phyloP scores from a whole-genome alignment of 148 eudicot genomes.

The Camellia granthamiana region DNA sequence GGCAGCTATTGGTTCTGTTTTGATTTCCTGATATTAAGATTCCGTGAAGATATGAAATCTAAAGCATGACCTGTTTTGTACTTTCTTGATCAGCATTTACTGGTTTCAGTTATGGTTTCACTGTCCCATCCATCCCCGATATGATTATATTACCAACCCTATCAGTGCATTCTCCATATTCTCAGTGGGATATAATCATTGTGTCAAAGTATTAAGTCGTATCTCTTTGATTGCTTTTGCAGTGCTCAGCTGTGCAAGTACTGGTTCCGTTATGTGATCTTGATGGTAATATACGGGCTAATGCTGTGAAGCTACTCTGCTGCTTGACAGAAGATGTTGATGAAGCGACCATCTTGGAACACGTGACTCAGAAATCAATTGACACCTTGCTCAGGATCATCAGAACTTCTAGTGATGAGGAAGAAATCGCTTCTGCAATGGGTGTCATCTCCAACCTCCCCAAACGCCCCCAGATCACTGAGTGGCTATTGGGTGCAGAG shows the following conservation, averaged over 20 bases:
- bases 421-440: slow-evolving; percentile 38
- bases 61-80: background rate
- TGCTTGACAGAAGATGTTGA: slow-evolving; percentile 38
- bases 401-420: slow-evolving; percentile 25
- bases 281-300: slow-evolving; percentile 28
- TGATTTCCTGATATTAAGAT: background rate
- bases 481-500: slow-evolving; percentile 28
- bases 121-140: background rate
- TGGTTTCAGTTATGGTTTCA: background rate
- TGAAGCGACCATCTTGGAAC: slow-evolving; percentile 24
- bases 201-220: background rate
- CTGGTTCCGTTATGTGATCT: slow-evolving; percentile 33
- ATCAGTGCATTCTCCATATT: background rate
- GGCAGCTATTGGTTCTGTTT: background rate
- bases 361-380: slow-evolving; percentile 19
- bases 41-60: background rate
- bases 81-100: background rate
- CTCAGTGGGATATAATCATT: background rate
- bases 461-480: slow-evolving; percentile 19
- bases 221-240: slow-evolving; percentile 14
- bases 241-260: slow-evolving; percentile 33
- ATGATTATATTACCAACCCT: background rate
- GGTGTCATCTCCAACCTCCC: slow-evolving; percentile 36
- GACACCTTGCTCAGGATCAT: slow-evolving; percentile 34
- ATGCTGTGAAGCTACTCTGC: slow-evolving; percentile 34